Conservation (phyloP, 2,329 filamentous ascomycete genomes). For the Trichoderma breve region DNA sequence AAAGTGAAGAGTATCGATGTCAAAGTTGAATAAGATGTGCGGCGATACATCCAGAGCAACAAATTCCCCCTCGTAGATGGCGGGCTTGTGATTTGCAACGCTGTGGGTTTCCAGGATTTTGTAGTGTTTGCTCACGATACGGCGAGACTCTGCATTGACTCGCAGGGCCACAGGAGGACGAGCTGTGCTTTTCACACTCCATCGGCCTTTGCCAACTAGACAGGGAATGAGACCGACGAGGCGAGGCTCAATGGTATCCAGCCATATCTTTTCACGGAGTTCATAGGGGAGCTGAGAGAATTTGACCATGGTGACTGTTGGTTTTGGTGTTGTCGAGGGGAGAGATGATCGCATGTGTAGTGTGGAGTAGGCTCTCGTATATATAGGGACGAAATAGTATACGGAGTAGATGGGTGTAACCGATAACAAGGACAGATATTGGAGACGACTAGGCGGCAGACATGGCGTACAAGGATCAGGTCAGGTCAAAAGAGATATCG, state of each 20-base stretch:
- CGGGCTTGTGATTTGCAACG: neutral
- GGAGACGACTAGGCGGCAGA: neutral
- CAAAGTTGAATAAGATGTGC: slow-evolving; percentile 12
- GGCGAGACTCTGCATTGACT: neutral
- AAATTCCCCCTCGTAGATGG: neutral
- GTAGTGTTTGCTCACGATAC: neutral
- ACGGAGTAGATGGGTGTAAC: neutral
- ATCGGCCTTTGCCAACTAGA: neutral
- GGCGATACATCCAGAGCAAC: slow-evolving; percentile 1
- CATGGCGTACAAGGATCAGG: neutral
- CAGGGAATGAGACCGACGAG: neutral
- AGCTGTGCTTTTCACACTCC: neutral
- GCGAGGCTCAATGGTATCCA: slow-evolving; percentile 7
- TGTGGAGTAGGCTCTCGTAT: neutral
- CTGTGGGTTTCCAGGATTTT: neutral
- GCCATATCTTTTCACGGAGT: slow-evolving; percentile 13
- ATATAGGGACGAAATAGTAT: neutral
- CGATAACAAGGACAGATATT: neutral
- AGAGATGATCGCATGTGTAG: neutral
- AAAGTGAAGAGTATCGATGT: slow-evolving; percentile 14
- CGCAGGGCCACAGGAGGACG: neutral
- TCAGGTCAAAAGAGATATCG: neutral
- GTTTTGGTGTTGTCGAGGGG: neutral
- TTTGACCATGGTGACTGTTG: neutral
- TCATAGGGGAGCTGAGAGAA: slow-evolving; percentile 4